Evolutionary conservation across 257 asterid species (phyloP), one percentile per base, ranked within the genome.

Genomic region (Solanum rostratum): DNA sequence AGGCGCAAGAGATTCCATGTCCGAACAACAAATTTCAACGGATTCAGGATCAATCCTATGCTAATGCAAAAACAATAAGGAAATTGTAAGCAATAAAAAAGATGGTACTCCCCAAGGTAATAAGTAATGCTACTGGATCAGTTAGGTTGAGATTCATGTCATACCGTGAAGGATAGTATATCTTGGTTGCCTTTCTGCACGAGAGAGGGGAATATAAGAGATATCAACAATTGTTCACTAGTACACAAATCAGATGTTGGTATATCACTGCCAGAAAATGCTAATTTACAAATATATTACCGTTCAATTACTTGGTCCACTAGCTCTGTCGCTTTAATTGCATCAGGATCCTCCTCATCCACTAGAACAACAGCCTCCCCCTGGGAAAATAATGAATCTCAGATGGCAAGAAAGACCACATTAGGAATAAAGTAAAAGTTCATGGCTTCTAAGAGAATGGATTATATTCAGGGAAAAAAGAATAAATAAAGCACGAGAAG

Each of bases 281-380:
- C 22, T 37, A 49, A 41, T 49, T 63, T 65, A 46, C 57, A 37
- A 83, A 83, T 54, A 10, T 55, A 83, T 46, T 65, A 83, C 85
- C 85, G 68, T 88, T 80, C 89, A 84, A 86, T 87, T 81, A 83
- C 85, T 89, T 53, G 86, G 83, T 90, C 93, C 66, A 74, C 87
- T 79, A 78, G 86, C 27, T 81, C 70, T 71, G 74, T 60, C 53
- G 39, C 85, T 59, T 89, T 92, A 50, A 53, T 84, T 74, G 79
- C 91, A 86, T 92, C 98, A 81, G 84, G 89, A 76, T 96, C 98
- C 88, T 92, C 98, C 91, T 92, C 98, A 84, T 95, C 98, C 53
- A 91, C 88, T 80, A 97, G 88, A 86, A 97, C 97, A 89, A 92
- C 93, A 87, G 92, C 83, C 80, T 83, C 80, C 46, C 85, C 85